Evolutionary conservation across 1,139 yeast species (phyloP).

Genomic region (Scheffersomyces segobiensis): DNA sequence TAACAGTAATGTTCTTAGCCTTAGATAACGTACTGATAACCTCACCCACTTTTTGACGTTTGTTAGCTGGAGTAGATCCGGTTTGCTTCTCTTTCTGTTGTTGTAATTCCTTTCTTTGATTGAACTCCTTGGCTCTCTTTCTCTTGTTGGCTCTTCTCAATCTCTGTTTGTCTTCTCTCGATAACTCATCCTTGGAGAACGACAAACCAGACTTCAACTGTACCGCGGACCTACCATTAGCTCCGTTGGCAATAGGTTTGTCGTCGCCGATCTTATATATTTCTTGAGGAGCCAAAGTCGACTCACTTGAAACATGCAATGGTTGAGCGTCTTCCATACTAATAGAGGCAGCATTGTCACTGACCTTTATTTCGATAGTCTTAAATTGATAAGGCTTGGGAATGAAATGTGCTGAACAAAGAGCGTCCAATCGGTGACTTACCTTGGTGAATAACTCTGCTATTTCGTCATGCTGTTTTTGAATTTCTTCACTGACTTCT

Average conservation of each 20-base stretch:
- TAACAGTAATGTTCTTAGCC: constrained; percentile 77
- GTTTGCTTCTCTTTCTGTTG: constrained; percentile 24
- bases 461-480: constrained; percentile 78
- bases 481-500: constrained; percentile 58
- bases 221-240: constrained; percentile 52
- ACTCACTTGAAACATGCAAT: constrained; percentile 67
- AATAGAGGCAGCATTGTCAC: constrained; percentile 58
- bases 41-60: constrained; percentile 59
- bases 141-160: constrained; percentile 86
- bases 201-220: constrained; percentile 79
- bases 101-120: constrained; percentile 33
- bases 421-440: constrained; percentile 75
- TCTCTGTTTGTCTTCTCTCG: constrained; percentile 84
- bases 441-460: constrained; percentile 62
- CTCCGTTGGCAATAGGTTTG: constrained; percentile 47
- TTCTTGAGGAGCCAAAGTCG: constrained; percentile 95
- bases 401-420: constrained; percentile 89
- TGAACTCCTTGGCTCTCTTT: constrained; percentile 61
- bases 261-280: constrained; percentile 64
- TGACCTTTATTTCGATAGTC: constrained; percentile 73
- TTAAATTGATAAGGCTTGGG: constrained; percentile 85
- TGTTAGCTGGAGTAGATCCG: constrained; percentile 26
- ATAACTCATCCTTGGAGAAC: constrained; percentile 79
- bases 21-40: constrained; percentile 73
- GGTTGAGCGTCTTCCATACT: constrained; percentile 98